Evolutionary conservation across 2,329 filamentous ascomycete genomes (phyloP), one percentile per base, ranked within the genome.

Genomic region (Aspergillus hortae): DNA sequence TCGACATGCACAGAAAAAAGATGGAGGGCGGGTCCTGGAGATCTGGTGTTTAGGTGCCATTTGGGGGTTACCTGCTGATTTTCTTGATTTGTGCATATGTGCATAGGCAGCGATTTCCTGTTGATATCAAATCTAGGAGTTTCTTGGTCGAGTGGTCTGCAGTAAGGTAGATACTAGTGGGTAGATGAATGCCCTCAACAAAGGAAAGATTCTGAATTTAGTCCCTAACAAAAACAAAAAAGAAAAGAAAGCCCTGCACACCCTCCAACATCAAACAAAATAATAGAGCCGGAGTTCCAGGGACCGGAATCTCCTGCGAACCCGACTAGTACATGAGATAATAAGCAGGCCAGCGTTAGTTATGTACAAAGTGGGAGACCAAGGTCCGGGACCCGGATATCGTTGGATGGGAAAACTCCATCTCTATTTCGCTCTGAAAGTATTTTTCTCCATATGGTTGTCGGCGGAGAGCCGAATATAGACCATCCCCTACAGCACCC

Each of bases 241-340:
- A 62, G 56, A 56, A 57, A 56, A 52, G 58, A 54, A 58, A 61
- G 57, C 55, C 57, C 58, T 48, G 55, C 58, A 59, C 63, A 59
- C 56, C 60, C 51, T 56, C 52, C 49, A 54, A 61, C 49, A 59
- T 54, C 56, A 57, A 44, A 55, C 62, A 60, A 63, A 58, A 59
- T 60, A 61, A 64, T 58, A 57, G 49, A 56, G 57, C 48, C 52
- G 48, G 49, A 48, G 38, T 56, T 53, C 56, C 47, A 51, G 48
- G 52, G 48, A 46, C 56, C 53, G 33, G 54, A 48, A 48, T 58
- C 60, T 54, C 59, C 59, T 57, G 54, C 45, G 54, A 51, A 60
- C 60, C 59, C 59, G 63, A 65, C 63, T 60, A 63, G 59, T 68
- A 69, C 62, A 68, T 58, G 56, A 60, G 61, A 61, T 53, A 60